Evolutionary conservation across 208 protist genomes (phyloP).

Genomic region (Leptomonas seymouri): DNA sequence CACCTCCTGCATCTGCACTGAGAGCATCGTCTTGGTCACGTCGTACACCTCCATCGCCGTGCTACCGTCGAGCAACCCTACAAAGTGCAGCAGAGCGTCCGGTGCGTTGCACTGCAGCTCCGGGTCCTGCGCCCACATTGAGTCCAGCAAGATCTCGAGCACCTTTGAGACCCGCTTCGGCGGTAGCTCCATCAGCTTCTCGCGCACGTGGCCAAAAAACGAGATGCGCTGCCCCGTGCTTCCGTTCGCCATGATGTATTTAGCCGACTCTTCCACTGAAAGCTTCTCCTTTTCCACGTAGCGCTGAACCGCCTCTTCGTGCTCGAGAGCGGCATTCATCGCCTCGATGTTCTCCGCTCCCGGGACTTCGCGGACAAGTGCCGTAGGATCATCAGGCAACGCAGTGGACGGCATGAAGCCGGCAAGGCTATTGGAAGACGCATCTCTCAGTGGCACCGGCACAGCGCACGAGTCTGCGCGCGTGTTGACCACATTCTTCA

Average conservation of each 20-base stretch:
- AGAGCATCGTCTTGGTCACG: constrained; percentile 88
- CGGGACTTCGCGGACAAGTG: constrained; percentile 84
- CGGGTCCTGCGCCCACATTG: constrained; percentile 89
- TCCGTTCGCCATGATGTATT: constrained; percentile 92
- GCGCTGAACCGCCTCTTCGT: constrained; percentile 89
- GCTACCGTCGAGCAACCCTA: constrained; percentile 60
- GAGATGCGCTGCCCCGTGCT: constrained; percentile 87
- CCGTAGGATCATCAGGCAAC: constrained; percentile 81
- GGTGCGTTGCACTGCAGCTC: constrained; percentile 89
- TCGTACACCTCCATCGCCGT: constrained; percentile 71
- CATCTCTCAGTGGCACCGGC: constrained; percentile 1
- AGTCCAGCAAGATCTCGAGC: constrained; percentile 76
- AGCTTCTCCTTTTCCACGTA: constrained; percentile 87
- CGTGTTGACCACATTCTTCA: constrained; percentile 4
- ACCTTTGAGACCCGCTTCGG: constrained; percentile 68
- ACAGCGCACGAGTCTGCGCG: constrained; percentile 16
- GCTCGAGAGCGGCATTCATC: constrained; percentile 79
- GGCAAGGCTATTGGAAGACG: constrained; percentile 13
- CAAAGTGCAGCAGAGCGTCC: constrained; percentile 51
- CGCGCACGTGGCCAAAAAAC: constrained; percentile 72
- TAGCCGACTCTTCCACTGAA: constrained; percentile 76
- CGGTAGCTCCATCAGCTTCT: constrained; percentile 57
- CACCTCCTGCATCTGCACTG: constrained; percentile 77
- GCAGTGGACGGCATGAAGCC: constrained; percentile 47
- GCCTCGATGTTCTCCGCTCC: constrained; percentile 88